Base-by-base conservation (phyloP, 148 eudicot genomes). In the Spergularia bocconei region DNA sequence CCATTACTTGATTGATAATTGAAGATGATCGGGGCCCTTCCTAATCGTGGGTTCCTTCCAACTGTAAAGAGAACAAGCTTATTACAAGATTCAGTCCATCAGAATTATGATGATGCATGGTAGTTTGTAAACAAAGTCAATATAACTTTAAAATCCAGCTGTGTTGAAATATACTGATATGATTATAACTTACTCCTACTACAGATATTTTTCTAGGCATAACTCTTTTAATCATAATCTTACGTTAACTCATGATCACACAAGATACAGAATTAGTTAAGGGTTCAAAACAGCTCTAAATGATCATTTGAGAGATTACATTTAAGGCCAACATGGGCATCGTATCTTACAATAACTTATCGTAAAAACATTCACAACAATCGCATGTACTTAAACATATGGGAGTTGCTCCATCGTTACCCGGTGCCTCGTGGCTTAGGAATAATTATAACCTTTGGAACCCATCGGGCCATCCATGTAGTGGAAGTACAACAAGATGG, bases 31-130 rank as follows among this genome's bases (percentile, higher is more conserved):
- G 75, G 83, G 73, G 1, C 72, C 79, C 72, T 54, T 9, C 10
- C 69, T 68, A 50, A 25, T 6, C 33, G 83, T 76, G 76, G 83
- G 83, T 65, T 76, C 83, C 72, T 79, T 57, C 68, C 81, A 80
- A 80, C 83, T 80, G 83, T 80, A 76, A 80, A 80, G 83, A 80
- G 65, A 68, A 55, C 36, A 51, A 66, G 60, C 25, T 39, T 15
- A 69, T 67, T 56, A 59, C 19, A 41, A 67, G 41, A 47, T 25
- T 48, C 64, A 66, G 83, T 71, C 79, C 66, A n/a, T 13, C 75
- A 21, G 62, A 56, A 80, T 47, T 63, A 80, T 80, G 79, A 80
- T 80, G 72, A 14, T 75, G 83, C 79, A 61, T 39, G 51, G 59
- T 75, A 56, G 39, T 63, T 13, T 63, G 61, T 70, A 44, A 64